A percentile compares a stretch with the other conserved stretches of the same genome.
Evolutionary conservation across 1,284 basidiomycete species (phyloP).

Genomic region (Tetrapyrgos nigripes): DNA sequence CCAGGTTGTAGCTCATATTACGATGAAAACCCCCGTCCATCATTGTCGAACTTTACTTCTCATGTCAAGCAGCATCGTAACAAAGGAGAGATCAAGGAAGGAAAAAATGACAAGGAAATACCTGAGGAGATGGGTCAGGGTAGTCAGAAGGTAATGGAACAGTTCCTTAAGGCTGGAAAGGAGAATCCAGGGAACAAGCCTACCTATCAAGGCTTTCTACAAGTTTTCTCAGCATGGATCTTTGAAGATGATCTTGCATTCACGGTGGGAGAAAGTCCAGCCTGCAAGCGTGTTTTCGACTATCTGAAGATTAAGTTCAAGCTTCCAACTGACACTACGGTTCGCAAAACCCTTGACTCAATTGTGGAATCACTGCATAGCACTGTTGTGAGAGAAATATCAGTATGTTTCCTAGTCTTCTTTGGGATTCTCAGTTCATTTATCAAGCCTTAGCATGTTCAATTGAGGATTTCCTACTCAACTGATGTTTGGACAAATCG

Average conservation of each 20-base stretch:
- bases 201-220: slow-evolving; percentile 31
- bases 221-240: slow-evolving; percentile 38
- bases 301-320: slow-evolving; percentile 19
- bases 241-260: no score
- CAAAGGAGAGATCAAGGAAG: background rate
- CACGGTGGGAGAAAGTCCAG: slow-evolving; percentile 33
- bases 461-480: slow-evolving; percentile 32
- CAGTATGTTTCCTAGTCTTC: slow-evolving; percentile 23
- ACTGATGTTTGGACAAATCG: slow-evolving; percentile 36
- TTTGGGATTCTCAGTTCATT: background rate
- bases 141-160: background rate
- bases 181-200: slow-evolving; percentile 29
- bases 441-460: slow-evolving; percentile 22
- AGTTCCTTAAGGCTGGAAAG: slow-evolving; percentile 28
- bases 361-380: slow-evolving; percentile 34
- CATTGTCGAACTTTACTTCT: slow-evolving; percentile 30
- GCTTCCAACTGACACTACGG: slow-evolving; percentile 35
- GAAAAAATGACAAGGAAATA: background rate
- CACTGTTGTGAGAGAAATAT: slow-evolving; percentile 32
- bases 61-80: slow-evolving; percentile 19
- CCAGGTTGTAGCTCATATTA: slow-evolving; percentile 24
- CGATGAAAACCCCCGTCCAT: slow-evolving; percentile 23
- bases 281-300: slow-evolving; percentile 24
- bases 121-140: background rate
- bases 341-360: slow-evolving; percentile 29